Evolutionary conservation across 768 basidiomycete species (phyloP).

Genomic region (Fistulinella prunicolor): DNA sequence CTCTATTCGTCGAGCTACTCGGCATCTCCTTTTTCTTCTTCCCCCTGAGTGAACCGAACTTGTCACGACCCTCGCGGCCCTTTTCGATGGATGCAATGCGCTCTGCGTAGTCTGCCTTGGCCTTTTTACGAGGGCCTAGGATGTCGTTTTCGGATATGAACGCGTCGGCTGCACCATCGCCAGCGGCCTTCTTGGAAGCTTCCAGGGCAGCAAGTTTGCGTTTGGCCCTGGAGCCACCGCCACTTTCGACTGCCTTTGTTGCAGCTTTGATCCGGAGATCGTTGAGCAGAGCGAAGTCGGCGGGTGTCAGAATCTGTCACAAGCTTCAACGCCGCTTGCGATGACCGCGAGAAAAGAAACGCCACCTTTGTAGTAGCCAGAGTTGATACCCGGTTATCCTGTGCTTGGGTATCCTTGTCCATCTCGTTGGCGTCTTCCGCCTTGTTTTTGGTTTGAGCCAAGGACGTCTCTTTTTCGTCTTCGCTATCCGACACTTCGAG

Average conservation of each 20-base stretch:
- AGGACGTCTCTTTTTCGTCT: conserved; percentile 48
- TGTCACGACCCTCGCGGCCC: conserved; percentile 92
- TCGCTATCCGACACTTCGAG: conserved; percentile 87
- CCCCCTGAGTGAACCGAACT: conserved; percentile 87
- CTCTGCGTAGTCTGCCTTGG: conserved; percentile 90
- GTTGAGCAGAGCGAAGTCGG: conserved; percentile 90
- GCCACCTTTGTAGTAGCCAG: conserved; percentile 78
- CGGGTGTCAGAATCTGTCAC: conserved; percentile 88
- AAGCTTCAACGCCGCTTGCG: background rate
- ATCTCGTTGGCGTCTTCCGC: background rate
- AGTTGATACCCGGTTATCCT: conserved; percentile 49
- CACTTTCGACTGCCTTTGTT: conserved; percentile 60
- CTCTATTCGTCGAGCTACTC: conserved; percentile 87
- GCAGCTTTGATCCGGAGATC: conserved; percentile 85
- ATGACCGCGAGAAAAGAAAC: background rate
- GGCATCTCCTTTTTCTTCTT: conserved; percentile 81
- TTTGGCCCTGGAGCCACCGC: conserved; percentile 75
- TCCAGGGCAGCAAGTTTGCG: conserved; percentile 85
- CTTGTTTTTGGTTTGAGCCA: conserved; percentile 8
- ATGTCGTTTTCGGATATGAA: conserved; percentile 92
- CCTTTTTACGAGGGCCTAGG: conserved; percentile 89
- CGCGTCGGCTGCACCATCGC: conserved; percentile 38
- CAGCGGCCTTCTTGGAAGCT: conserved; percentile 57
- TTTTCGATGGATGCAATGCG: conserved; percentile 89
- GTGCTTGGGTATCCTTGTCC: conserved; percentile 23